phyloP scores from a whole-genome alignment of 2,329 filamentous ascomycete genomes.

The Pseudogymnoascus sp. region DNA sequence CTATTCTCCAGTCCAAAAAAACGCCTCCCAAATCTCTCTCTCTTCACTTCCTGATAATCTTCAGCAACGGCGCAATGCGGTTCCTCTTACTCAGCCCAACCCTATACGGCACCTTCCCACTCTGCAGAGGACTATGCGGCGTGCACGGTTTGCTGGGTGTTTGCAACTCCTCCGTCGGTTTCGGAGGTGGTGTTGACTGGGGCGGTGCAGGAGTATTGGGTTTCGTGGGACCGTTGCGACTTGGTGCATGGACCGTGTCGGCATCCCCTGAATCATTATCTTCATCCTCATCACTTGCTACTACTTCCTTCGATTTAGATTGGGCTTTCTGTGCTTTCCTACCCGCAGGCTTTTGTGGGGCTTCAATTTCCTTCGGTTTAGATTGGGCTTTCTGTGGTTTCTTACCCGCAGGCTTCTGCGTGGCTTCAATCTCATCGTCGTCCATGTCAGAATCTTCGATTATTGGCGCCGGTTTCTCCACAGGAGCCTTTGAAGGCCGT shows the following conservation, averaged over 20 bases:
- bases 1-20: neutral
- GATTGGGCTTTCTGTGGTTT: neutral
- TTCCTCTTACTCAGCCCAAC: constrained; percentile 41
- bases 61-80: constrained; percentile 39
- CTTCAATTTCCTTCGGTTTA: neutral
- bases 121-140: constrained; percentile 13
- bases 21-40: neutral
- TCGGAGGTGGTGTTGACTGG: neutral
- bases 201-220: neutral
- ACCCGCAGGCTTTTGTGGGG: neutral
- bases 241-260: neutral
- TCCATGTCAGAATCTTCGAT: constrained; percentile 3
- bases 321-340: neutral
- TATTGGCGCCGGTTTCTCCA: neutral
- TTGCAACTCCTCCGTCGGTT: constrained; percentile 13
- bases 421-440: neutral
- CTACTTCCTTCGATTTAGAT: neutral
- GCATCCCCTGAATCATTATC: neutral
- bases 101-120: constrained; percentile 33
- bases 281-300: neutral
- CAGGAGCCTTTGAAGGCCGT: neutral
- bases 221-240: neutral
- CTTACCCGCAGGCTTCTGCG: neutral
- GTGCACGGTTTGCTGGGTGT: constrained; percentile 11
- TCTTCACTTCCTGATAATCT: constrained; percentile 35